Conservation (phyloP, 345 rosid genomes). For the Punica granatum region DNA sequence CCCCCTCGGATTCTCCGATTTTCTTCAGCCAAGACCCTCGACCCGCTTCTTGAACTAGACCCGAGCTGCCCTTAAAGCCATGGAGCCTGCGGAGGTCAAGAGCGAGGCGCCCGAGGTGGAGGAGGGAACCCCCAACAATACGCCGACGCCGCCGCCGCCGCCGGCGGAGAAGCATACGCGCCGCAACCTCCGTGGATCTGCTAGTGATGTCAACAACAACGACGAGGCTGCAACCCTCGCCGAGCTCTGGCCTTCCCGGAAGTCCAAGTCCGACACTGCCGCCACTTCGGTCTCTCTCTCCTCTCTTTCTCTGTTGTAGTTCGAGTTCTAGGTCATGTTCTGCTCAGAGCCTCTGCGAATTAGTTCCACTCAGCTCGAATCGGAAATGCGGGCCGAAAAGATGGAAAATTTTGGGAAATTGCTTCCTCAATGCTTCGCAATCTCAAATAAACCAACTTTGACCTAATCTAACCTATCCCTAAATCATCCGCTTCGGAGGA, state of each 20-base stretch:
- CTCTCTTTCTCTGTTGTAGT: neutral
- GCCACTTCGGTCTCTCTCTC: conserved; percentile 1
- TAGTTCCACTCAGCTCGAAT: neutral
- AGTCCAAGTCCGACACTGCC: neutral
- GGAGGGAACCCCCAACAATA: neutral
- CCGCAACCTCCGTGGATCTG: neutral
- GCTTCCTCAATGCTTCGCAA: neutral
- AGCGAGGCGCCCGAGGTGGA: neutral
- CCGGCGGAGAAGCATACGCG: neutral
- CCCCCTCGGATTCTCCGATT: neutral
- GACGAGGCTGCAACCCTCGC: conserved; percentile 1
- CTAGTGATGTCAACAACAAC: neutral
- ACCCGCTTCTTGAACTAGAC: neutral
- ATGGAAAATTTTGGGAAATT: neutral
- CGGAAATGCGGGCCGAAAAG: neutral
- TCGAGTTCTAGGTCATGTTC: neutral
- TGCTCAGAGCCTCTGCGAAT: neutral
- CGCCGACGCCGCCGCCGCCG: neutral
- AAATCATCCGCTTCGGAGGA: neutral
- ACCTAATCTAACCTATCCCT: neutral
- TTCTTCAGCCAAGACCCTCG: neutral
- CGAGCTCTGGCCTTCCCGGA: conserved; percentile 8
- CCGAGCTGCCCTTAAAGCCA: too few relatives aligned
- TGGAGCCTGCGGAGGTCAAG: conserved; percentile 1
- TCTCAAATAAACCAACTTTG: neutral